A percentile compares a stretch with the other conserved stretches of the same genome.
phyloP scores from a whole-genome alignment of 169 alveolate genomes.

The Perkinsus chesapeaki region DNA sequence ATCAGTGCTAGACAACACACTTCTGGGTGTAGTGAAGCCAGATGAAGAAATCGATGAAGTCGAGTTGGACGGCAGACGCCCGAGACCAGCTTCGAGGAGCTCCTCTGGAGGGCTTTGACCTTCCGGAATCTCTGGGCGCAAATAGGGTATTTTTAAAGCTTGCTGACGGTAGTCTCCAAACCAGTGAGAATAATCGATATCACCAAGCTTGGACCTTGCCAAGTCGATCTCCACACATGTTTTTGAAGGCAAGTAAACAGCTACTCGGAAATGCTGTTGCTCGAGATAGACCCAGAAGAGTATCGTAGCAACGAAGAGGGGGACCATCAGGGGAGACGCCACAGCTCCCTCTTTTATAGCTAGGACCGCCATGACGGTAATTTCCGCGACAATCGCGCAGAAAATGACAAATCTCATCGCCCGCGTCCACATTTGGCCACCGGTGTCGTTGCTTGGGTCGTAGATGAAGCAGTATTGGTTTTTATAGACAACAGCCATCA shows the following conservation, averaged over 20 bases:
- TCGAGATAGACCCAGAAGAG: background rate
- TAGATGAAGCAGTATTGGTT: background rate
- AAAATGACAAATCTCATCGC: background rate
- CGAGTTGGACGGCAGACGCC: background rate
- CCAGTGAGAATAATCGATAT: background rate
- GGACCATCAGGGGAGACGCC: background rate
- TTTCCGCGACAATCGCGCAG: background rate
- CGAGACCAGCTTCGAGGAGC: background rate
- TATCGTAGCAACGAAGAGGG: background rate
- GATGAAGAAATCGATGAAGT: background rate
- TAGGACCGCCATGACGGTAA: background rate
- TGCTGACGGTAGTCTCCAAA: background rate
- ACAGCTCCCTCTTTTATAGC: background rate
- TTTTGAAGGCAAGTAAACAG: background rate
- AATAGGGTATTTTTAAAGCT: background rate
- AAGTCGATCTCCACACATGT: background rate
- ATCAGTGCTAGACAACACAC: background rate
- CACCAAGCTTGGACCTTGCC: background rate
- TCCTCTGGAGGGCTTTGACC: background rate
- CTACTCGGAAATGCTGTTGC: background rate
- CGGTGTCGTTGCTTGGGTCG: background rate
- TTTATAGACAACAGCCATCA: background rate
- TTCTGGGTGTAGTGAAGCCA: background rate
- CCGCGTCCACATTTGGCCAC: background rate
- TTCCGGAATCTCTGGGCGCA: background rate